Percentiles rank a stretch among this genome's conserved stretches.
These are phyloP conservation scores for Irpex lacteus DNA, from an alignment of 1,284 basidiomycete genomes.

Conservation along the genomic window DNA sequence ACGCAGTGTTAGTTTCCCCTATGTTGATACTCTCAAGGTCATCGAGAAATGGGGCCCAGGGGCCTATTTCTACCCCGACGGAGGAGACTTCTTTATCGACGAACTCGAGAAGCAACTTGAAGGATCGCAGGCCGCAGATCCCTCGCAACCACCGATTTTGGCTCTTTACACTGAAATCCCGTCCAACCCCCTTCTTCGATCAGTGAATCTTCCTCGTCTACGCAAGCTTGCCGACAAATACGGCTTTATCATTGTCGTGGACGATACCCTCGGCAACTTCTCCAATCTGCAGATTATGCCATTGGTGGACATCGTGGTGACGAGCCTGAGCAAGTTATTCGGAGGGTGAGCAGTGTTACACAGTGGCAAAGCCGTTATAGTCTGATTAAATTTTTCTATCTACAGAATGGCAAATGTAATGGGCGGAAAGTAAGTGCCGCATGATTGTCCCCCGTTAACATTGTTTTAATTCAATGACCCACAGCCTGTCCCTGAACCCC, in stretches of 20 bases:
- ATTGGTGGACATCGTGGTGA: conserved; percentile 91
- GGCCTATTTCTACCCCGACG: conserved; percentile 86
- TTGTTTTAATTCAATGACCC: conserved; percentile 2
- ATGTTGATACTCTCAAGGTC: conserved; percentile 96
- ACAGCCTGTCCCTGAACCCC: conserved; percentile 87
- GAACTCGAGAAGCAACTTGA: conserved; percentile 67
- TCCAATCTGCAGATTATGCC: conserved; percentile 92
- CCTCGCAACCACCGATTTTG: conserved; percentile 50
- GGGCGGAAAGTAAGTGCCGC: conserved; percentile 80
- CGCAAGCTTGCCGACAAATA: conserved; percentile 85
- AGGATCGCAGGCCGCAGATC: conserved; percentile 36
- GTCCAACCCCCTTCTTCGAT: conserved; percentile 90
- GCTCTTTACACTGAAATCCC: conserved; percentile 87
- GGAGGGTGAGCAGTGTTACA: conserved; percentile 43
- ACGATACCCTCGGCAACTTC: conserved; percentile 97
- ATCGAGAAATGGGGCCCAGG: conserved; percentile 97
- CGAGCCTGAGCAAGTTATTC: conserved; percentile 94
- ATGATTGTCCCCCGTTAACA: conserved; percentile 5
- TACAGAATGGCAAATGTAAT: conserved; percentile 87
- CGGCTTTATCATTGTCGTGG: conserved; percentile 86
- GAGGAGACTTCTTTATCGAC: conserved; percentile 77
- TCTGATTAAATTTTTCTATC: background rate
- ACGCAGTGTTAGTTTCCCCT: conserved; percentile 76
- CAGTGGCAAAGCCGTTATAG: background rate
- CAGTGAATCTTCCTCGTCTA: conserved; percentile 78